phyloP scores from a whole-genome alignment of 805 yeast species.

The Yarrowia sp. region DNA sequence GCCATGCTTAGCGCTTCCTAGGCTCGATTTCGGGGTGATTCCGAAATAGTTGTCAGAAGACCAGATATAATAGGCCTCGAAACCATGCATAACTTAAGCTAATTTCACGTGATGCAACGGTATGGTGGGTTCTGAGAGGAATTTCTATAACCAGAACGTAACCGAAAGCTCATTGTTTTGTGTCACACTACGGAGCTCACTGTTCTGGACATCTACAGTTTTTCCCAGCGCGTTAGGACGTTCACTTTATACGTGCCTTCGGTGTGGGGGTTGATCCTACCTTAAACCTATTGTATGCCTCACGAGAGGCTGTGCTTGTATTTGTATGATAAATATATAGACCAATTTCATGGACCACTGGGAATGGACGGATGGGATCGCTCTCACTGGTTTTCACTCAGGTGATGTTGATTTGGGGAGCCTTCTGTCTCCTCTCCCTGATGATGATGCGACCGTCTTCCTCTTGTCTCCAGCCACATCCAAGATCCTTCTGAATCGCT shows the following conservation, averaged over 20 bases:
- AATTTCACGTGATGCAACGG: slow-evolving; percentile 51
- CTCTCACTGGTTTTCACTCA: not conserved
- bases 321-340: slow-evolving; percentile 3
- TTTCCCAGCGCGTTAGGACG: no score
- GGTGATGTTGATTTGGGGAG: slow-evolving; percentile 13
- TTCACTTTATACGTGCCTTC: no score
- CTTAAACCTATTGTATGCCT: no score
- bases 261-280: no score
- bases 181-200: no score
- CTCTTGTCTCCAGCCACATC: slow-evolving; percentile 40
- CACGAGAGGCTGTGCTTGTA: no score
- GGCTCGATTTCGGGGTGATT: not conserved
- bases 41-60: slow-evolving; percentile 1
- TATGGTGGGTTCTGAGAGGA: no score
- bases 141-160: no score
- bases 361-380: not conserved
- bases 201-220: no score
- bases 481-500: slow-evolving; percentile 13
- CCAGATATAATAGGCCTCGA: not conserved
- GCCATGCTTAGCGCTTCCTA: slow-evolving; percentile 5
- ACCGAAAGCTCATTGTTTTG: no score
- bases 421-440: slow-evolving; percentile 9
- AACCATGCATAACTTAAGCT: slow-evolving; percentile 27
- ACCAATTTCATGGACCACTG: not conserved
- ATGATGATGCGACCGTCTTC: slow-evolving; percentile 18